Evolutionary conservation across 352 stramenopile genomes (phyloP).

Genomic region (Phytophthora sp.): DNA sequence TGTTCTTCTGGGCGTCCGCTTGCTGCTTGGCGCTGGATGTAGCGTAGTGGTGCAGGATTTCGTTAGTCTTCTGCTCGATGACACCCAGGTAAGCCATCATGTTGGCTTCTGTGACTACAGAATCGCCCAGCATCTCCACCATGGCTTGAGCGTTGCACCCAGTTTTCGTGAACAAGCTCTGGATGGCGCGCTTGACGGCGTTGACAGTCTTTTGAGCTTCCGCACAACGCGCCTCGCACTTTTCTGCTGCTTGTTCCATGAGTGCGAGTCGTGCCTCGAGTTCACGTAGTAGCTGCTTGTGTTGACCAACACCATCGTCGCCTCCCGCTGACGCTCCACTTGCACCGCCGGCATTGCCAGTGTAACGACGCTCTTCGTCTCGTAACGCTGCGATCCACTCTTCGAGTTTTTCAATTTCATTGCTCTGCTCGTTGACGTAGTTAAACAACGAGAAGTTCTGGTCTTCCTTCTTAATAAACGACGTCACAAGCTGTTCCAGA

Average conservation of each 20-base stretch:
- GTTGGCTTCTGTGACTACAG: conserved; percentile 93
- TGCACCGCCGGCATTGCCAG: conserved; percentile 73
- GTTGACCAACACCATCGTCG: conserved; percentile 86
- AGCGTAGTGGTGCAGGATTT: conserved; percentile 91
- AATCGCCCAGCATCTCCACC: conserved; percentile 87
- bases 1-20: conserved; percentile 42
- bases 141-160: conserved; percentile 84
- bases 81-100: conserved; percentile 95
- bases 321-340: conserved; percentile 35
- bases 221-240: conserved; percentile 91
- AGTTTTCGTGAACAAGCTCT: conserved; percentile 79
- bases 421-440: conserved; percentile 95
- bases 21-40: conserved; percentile 51
- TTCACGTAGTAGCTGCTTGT: conserved; percentile 90
- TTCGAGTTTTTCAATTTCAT: conserved; percentile 93
- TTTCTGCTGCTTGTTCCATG: conserved; percentile 85
- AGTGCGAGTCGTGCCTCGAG: conserved; percentile 83
- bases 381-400: conserved; percentile 75
- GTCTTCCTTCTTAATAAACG: conserved; percentile 96
- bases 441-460: conserved; percentile 97
- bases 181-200: conserved; percentile 86
- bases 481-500: conserved; percentile 91
- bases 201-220: conserved; percentile 90
- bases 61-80: conserved; percentile 94
- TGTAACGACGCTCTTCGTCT: conserved; percentile 88